Conservation (phyloP, 768 basidiomycete genomes). For the Russula abietina region DNA sequence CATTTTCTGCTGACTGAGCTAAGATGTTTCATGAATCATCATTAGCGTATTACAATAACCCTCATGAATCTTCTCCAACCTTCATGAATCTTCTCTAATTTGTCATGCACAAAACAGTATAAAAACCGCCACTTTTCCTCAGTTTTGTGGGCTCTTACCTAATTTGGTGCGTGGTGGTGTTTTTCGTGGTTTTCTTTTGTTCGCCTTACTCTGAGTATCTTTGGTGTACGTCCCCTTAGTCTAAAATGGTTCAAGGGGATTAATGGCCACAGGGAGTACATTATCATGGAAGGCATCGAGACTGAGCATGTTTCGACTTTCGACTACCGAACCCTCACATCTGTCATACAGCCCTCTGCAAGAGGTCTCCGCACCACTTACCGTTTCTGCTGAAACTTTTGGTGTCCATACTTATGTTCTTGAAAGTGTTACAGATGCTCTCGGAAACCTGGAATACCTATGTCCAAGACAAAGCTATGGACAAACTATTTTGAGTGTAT, state of each 20-base stretch:
- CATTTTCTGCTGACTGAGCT: too few species aligned
- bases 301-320: slow-evolving; percentile 43
- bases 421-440: slow-evolving; percentile 75
- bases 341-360: slow-evolving; percentile 38
- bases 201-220: slow-evolving; percentile 56
- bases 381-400: slow-evolving; percentile 52
- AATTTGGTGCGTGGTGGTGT: too few species aligned
- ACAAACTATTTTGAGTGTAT: too few species aligned
- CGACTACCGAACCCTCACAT: slow-evolving; percentile 27
- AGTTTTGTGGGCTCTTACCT: too few species aligned
- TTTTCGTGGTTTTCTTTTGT: too few species aligned
- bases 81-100: too few species aligned
- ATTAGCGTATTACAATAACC: too few species aligned
- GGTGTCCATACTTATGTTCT: slow-evolving; percentile 70
- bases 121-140: too few species aligned
- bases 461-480: too few species aligned
- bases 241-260: slow-evolving; percentile 70
- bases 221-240: slow-evolving; percentile 70
- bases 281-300: slow-evolving; percentile 82
- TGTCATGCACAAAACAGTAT: too few species aligned
- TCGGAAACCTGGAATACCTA: slow-evolving; percentile 54
- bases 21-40: too few species aligned
- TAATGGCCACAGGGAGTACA: slow-evolving; percentile 60
- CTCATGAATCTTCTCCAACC: too few species aligned
- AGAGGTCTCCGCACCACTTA: slow-evolving; percentile 61